These are phyloP conservation scores for Phytophthora pseudosyringae DNA, from an alignment of 352 stramenopile genomes.

Conservation along the genomic window DNA sequence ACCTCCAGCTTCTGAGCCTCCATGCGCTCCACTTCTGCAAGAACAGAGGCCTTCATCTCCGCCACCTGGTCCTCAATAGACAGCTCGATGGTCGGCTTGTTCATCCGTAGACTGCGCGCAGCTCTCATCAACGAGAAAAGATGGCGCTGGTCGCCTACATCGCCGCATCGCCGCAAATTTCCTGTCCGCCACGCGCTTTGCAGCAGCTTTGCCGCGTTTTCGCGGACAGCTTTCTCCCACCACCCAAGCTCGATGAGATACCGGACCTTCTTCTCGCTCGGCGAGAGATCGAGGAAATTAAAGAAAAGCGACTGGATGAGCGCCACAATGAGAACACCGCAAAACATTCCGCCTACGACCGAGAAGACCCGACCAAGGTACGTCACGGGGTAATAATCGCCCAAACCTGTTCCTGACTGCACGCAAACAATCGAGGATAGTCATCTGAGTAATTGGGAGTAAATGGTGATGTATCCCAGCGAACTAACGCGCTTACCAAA, in stretches of 20 bases:
- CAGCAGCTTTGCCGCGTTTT: conserved; percentile 51
- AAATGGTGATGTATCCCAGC: not conserved
- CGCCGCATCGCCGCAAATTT: conserved; percentile 4
- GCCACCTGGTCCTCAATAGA: conserved; percentile 59
- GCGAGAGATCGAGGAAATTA: conserved; percentile 71
- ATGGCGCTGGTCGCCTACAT: conserved; percentile 17
- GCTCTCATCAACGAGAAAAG: conserved; percentile 38
- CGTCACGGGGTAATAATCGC: conserved; percentile 76
- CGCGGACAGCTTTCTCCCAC: conserved; percentile 57
- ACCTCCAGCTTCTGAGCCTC: conserved; percentile 43
- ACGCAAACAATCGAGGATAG: conserved; percentile 1
- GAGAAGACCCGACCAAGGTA: conserved; percentile 66
- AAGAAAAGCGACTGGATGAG: conserved; percentile 83
- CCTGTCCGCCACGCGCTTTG: conserved; percentile 53
- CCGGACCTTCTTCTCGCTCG: conserved; percentile 65
- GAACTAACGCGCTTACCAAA: conserved; percentile 46
- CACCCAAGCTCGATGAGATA: conserved; percentile 67
- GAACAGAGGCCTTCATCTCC: conserved; percentile 44
- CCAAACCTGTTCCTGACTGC: conserved; percentile 74
- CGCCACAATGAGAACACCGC: conserved; percentile 72
- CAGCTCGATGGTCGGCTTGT: conserved; percentile 41
- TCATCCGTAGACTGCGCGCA: conserved; percentile 36
- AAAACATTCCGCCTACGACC: conserved; percentile 71
- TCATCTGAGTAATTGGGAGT: not conserved
- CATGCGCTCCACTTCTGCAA: conserved; percentile 46